A percentile compares a stretch with the other conserved stretches of the same genome.
phyloP scores from a whole-genome alignment of 108 stramenopile genomes.

The Phaeodactylum tricornutum region DNA sequence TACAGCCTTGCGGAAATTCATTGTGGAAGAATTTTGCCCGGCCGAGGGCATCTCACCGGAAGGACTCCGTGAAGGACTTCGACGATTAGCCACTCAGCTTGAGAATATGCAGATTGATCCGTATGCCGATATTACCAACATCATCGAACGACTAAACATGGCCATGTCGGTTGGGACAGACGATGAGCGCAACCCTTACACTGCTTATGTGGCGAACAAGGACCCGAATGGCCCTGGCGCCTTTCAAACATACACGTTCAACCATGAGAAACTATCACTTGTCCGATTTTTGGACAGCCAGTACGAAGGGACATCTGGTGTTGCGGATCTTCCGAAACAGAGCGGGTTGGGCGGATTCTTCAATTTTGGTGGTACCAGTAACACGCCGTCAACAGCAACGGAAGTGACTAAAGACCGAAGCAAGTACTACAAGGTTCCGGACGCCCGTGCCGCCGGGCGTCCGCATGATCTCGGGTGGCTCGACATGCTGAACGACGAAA shows the following conservation, averaged over 20 bases:
- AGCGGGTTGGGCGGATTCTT: constrained; percentile 4
- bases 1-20: constrained; percentile 62
- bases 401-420: neutral
- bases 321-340: too few species aligned
- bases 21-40: constrained; percentile 75
- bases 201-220: constrained; percentile 34
- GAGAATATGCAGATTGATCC: constrained; percentile 82
- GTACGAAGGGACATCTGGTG: constrained; percentile 12
- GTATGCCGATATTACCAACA: constrained; percentile 65
- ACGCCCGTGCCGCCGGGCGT: constrained; percentile 56
- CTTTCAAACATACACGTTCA: constrained; percentile 82
- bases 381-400: constrained; percentile 4
- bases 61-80: constrained; percentile 63
- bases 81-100: constrained; percentile 56
- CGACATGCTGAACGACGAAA: constrained; percentile 34
- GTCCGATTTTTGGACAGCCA: constrained; percentile 67
- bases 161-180: constrained; percentile 73
- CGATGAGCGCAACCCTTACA: constrained; percentile 62
- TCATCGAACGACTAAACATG: constrained; percentile 42
- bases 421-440: constrained; percentile 47
- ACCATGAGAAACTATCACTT: constrained; percentile 47
- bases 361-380: constrained; percentile 17
- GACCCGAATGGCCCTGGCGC: constrained; percentile 53
- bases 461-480: constrained; percentile 78
- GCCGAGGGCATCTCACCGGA: constrained; percentile 50